Evolutionary conservation across 148 eudicot genomes (phyloP), one percentile per base, ranked within the genome.

Genomic region (Persicaria tinctoria): DNA sequence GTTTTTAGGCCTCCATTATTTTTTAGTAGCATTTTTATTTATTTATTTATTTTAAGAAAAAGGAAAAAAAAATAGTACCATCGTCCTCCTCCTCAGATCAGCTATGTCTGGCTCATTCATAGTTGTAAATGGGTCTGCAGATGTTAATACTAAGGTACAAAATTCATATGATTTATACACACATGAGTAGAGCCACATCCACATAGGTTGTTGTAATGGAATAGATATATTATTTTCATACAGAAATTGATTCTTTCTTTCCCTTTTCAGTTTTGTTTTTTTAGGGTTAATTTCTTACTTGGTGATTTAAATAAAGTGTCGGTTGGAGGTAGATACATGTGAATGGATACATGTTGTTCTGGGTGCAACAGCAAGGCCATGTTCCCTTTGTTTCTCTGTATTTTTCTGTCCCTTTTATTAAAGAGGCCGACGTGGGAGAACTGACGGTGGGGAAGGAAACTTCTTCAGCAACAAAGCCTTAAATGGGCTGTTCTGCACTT

Each of bases 121-220:
- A 66, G 70, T 60, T 60, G 66, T 60, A 60, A 60, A 60, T 60
- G 66, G 66, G 38, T 60, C 38, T 60, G 66, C 66, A 60, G 66
- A 38, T 66, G 48, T 66, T 66, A 66, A 66, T 66, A 66, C 47
- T 38, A 66, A 50, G 70, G 70, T 66, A 66, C 70, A 66, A 66
- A 55, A 66, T 38, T 66, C 47, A 66, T 64, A 64, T 64, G 70
- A 64, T 66, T 32, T 66, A 66, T 66, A 66, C 70, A 66, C 70
- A 66, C 70, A 66, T 38, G 70, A 47, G 47, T 66, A 66, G 46
- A 66, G 70, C 6, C 23, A 59, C 9, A 66, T 17, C 18, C 18
- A 44, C 70, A 66, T 66, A 66, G 70, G 70, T 66, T 66, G n/a
- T 54, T 66, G 70, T 66, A 66, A 66, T 63, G 68, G 46, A 63